Evolutionary conservation across 2,329 filamentous ascomycete genomes (phyloP).

Genomic region (Diaporthe sp.): DNA sequence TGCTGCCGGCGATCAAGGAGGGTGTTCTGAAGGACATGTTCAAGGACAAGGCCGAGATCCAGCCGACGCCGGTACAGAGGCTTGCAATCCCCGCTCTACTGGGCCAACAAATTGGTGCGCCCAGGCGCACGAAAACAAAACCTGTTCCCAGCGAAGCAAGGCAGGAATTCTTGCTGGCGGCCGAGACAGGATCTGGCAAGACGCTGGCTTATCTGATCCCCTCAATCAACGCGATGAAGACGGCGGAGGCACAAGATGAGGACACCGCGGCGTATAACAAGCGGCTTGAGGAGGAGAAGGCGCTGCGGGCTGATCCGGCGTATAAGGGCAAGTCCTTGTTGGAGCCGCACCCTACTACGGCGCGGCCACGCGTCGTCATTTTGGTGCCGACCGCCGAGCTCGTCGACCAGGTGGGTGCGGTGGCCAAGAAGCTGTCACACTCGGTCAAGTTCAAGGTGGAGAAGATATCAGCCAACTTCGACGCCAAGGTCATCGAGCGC

Average conservation of each 20-base stretch:
- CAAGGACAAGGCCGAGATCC: slow-evolving; percentile 77
- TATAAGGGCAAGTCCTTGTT: slow-evolving; percentile 73
- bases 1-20: slow-evolving; percentile 77
- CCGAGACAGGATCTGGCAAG: slow-evolving; percentile 97
- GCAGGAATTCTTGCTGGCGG: slow-evolving; percentile 82
- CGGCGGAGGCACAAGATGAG: slow-evolving; percentile 71
- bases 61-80: slow-evolving; percentile 89
- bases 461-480: slow-evolving; percentile 81
- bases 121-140: slow-evolving; percentile 42
- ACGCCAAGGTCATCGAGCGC: slow-evolving; percentile 82
- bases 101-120: slow-evolving; percentile 59
- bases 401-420: slow-evolving; percentile 83
- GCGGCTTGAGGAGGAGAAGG: slow-evolving; percentile 64
- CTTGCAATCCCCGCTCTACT: slow-evolving; percentile 88
- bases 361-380: slow-evolving; percentile 84
- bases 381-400: slow-evolving; percentile 94
- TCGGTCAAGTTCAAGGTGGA: slow-evolving; percentile 87
- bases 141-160: slow-evolving; percentile 43
- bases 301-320: slow-evolving; percentile 62
- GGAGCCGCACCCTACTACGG: slow-evolving; percentile 78
- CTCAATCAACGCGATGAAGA: slow-evolving; percentile 85
- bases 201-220: slow-evolving; percentile 93
- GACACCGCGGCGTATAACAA: slow-evolving; percentile 68
- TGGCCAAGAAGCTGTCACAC: slow-evolving; percentile 87
- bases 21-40: slow-evolving; percentile 80